Conservation (phyloP, 805 yeast species). For the Saccharomycopsis fermentans region DNA sequence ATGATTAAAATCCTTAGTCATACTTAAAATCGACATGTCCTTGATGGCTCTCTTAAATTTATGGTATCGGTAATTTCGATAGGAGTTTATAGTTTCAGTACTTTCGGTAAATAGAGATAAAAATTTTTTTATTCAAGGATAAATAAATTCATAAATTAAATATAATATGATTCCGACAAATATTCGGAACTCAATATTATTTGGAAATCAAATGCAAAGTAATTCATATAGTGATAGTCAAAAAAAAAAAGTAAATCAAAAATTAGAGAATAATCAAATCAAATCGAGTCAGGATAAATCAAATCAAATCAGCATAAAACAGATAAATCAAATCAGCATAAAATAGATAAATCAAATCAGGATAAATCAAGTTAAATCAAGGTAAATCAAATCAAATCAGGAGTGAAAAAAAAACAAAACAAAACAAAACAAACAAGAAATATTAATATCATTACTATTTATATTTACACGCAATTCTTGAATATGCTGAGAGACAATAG, state of each 20-base stretch:
- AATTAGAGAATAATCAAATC: not conserved
- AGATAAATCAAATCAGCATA: not conserved
- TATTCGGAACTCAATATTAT: not conserved
- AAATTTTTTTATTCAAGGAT: not conserved
- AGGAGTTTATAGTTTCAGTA: not conserved
- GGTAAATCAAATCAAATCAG: too few relatives aligned
- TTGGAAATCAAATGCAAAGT: conserved; percentile 1
- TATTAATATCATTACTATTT: too few relatives aligned
- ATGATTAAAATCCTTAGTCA: not conserved
- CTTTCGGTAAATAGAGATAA: not conserved
- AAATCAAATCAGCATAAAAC: not conserved
- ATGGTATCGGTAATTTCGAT: not conserved
- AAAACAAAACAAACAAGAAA: not conserved
- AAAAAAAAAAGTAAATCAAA: not conserved
- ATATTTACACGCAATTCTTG: too few relatives aligned
- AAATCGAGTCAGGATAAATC: not conserved
- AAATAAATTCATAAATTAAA: not conserved
- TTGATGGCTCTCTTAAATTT: too few relatives aligned
- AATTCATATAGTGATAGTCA: not conserved
- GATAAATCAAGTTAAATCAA: not conserved
- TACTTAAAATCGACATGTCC: not conserved
- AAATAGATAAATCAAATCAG: not conserved
- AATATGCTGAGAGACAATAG: too few relatives aligned
- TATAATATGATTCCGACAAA: not conserved
- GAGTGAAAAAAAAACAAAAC: not conserved